Base-by-base conservation (phyloP, 2,329 filamentous ascomycete species). In the Epichloe uncinata region DNA sequence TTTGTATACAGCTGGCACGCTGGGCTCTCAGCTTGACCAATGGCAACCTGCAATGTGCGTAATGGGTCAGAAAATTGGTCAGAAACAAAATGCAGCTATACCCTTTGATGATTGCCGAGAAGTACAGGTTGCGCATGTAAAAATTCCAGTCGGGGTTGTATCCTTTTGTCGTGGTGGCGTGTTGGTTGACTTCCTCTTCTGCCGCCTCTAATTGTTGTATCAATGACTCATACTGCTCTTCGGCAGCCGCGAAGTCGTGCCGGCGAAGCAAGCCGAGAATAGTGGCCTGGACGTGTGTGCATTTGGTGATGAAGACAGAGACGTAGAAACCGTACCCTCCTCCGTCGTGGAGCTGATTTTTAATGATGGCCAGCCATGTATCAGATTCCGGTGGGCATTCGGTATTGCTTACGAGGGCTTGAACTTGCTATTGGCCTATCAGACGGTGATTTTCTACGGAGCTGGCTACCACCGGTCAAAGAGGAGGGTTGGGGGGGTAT, bases 21-120 rank as follows among this genome's bases (percentile, higher is more conserved):
- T 65, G 54, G 9, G 48, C 50, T n/a, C 53, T 54, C 34, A 69
- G 58, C 26, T 56, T 53, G 0, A 56, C 53, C 1, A 57, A 44
- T 4, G 61, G 51, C 3, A 63, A 52, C 3, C 57, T 56, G 49
- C 54, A 56, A 2, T 50, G 44, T 1, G 57, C 43, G 35, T 63
- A 58, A 42, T 70, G 62, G 3, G 64, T 63, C 16, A 69, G 54
- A 26, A 69, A 60, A 53, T 69, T 69, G 40, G 59, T 53, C 40
- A 67, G 56, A 4, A 60, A 54, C 41, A 65, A 53, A 8, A 68
- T 48, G 50, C 62, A 51, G 49, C 66, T 58, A 36, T 68, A 64
- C 7, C 60, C 57, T 47, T 69, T 69, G 48, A 70, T 57, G 1
- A 65, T 54, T 30, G 61, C 57, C 22, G 64, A 59, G 35, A 54